These are phyloP conservation scores for Boletellus ananiceps DNA, from an alignment of 768 basidiomycete genomes.

Conservation along the genomic window DNA sequence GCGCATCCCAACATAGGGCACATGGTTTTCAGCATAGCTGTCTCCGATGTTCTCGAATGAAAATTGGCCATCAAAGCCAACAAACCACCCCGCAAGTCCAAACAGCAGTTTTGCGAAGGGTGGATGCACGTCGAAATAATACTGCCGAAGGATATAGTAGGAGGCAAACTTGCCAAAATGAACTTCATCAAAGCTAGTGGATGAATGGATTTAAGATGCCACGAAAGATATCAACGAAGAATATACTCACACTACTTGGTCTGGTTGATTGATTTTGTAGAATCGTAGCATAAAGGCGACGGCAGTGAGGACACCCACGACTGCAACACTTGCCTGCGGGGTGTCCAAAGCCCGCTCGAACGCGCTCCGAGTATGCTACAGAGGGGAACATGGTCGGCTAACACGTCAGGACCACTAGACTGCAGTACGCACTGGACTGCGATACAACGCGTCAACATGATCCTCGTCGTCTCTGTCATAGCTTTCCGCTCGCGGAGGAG, in stretches of 20 bases:
- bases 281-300: constrained; percentile 82
- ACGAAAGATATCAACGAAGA: neutral
- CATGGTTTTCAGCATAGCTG: constrained; percentile 78
- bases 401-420: constrained; percentile 2
- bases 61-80: constrained; percentile 93
- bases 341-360: constrained; percentile 63
- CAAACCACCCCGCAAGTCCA: constrained; percentile 92
- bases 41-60: constrained; percentile 95
- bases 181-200: constrained; percentile 86
- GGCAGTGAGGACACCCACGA: constrained; percentile 62
- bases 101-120: constrained; percentile 95
- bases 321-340: constrained; percentile 52
- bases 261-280: constrained; percentile 92
- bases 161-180: constrained; percentile 98
- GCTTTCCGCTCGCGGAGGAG: constrained; percentile 18
- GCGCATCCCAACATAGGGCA: constrained; percentile 93
- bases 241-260: constrained; percentile 82
- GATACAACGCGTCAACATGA: constrained; percentile 46
- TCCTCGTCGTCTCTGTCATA: constrained; percentile 46
- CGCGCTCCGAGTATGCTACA: constrained; percentile 53
- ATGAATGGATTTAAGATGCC: constrained; percentile 4
- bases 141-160: constrained; percentile 87
- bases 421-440: constrained; percentile 41
- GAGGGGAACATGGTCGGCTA: constrained; percentile 19
- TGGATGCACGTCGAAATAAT: constrained; percentile 99